Conservation (phyloP, 768 basidiomycete species). For the Paxillus involutus region DNA sequence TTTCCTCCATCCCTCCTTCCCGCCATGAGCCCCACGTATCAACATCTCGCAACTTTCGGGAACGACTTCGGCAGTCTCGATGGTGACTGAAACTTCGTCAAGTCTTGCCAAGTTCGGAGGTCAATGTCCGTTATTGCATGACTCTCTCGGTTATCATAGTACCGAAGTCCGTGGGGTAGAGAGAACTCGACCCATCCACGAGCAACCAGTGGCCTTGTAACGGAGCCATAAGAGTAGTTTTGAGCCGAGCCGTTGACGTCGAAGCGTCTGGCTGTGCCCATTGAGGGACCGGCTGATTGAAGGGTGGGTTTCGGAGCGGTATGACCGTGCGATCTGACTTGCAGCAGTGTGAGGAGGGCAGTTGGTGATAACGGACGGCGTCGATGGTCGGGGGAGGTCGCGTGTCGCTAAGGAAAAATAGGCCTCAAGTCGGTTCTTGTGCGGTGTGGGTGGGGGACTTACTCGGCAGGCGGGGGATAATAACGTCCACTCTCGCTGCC, state of each 20-base stretch:
- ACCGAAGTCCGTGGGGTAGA: too few relatives aligned
- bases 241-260: too few relatives aligned
- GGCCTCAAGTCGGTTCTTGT: not conserved
- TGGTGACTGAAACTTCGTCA: too few relatives aligned
- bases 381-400: conserved; percentile 44
- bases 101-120: too few relatives aligned
- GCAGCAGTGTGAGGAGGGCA: conserved; percentile 19
- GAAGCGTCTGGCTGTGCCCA: too few relatives aligned
- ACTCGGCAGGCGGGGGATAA: conserved; percentile 23
- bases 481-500: conserved; percentile 12
- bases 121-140: too few relatives aligned
- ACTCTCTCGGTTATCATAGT: too few relatives aligned
- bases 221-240: too few relatives aligned
- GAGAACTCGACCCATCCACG: too few relatives aligned
- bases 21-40: conserved; percentile 46
- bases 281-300: conserved; percentile 30
- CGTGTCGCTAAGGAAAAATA: conserved; percentile 42
- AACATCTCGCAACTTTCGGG: conserved; percentile 59
- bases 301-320: conserved; percentile 14
- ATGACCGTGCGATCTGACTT: conserved; percentile 23
- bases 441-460: conserved; percentile 1
- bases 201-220: too few relatives aligned
- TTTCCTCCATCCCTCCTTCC: conserved; percentile 29
- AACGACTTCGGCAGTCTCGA: conserved; percentile 29
- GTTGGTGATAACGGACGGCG: conserved; percentile 27